These are phyloP conservation scores for Mucor plumbeus DNA, from an alignment of 371 early-diverging fungal genomes.

Conservation along the genomic window DNA sequence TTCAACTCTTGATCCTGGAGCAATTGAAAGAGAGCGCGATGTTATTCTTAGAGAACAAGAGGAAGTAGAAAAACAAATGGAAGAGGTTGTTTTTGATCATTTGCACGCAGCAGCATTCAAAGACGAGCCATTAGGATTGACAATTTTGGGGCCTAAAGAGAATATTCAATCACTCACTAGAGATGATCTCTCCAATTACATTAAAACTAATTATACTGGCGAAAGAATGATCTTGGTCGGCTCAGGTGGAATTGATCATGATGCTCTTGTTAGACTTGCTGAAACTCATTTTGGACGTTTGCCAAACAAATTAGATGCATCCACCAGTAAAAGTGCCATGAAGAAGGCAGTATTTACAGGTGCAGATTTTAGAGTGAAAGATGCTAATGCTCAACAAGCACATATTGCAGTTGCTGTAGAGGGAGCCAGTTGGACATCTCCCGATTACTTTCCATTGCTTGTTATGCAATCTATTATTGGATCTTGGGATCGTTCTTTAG, in stretches of 20 bases:
- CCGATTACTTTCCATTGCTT: constrained; percentile 94
- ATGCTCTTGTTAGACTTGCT: constrained; percentile 88
- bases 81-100: constrained; percentile 84
- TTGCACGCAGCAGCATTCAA: constrained; percentile 96
- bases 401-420: constrained; percentile 97
- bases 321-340: constrained; percentile 53
- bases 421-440: constrained; percentile 93
- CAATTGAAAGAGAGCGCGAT: constrained; percentile 92
- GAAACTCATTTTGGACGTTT: constrained; percentile 88
- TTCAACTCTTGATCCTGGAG: constrained; percentile 80
- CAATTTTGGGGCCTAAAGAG: constrained; percentile 92
- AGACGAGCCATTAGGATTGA: constrained; percentile 87
- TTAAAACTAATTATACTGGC: constrained; percentile 92
- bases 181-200: constrained; percentile 84
- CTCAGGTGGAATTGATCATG: constrained; percentile 95
- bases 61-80: constrained; percentile 95
- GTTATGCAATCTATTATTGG: constrained; percentile 95
- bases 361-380: constrained; percentile 76
- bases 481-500: constrained; percentile 94
- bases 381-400: constrained; percentile 85
- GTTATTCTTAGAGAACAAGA: constrained; percentile 95
- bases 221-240: constrained; percentile 96
- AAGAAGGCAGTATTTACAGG: constrained; percentile 83
- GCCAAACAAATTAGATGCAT: constrained; percentile 52
- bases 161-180: constrained; percentile 89